These are phyloP conservation scores for Clavispora asparagi DNA, from an alignment of 805 yeast species.

Conservation along the genomic window DNA sequence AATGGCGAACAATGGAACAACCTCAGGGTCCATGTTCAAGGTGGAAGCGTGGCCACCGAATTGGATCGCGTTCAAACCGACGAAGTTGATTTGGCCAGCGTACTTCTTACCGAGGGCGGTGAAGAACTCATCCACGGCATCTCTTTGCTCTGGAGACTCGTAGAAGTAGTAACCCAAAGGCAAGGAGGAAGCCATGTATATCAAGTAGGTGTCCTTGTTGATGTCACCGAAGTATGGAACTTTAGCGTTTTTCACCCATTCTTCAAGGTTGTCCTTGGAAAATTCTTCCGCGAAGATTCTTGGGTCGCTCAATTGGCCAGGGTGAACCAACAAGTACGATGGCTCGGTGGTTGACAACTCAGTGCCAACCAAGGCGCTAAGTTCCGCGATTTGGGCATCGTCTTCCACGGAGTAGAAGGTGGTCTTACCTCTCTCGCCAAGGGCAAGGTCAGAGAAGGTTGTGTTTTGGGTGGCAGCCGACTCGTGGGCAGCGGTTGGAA, in stretches of 20 bases:
- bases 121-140: constrained; percentile 46
- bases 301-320: constrained; percentile 37
- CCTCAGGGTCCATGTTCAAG: constrained; percentile 76
- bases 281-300: constrained; percentile 41
- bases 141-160: constrained; percentile 61
- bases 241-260: constrained; percentile 56
- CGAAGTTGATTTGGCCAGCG: constrained; percentile 81
- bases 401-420: constrained; percentile 51
- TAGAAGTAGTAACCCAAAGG: constrained; percentile 92
- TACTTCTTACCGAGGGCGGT: constrained; percentile 62
- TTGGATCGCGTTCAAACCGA: constrained; percentile 74
- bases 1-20: constrained; percentile 81
- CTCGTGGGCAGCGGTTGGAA: constrained; percentile 24
- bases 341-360: constrained; percentile 27
- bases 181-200: constrained; percentile 62
- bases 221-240: constrained; percentile 87
- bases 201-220: constrained; percentile 69
- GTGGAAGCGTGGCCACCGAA: constrained; percentile 85
- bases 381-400: constrained; percentile 36
- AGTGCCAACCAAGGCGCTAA: constrained; percentile 26
- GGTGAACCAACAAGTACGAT: constrained; percentile 44
- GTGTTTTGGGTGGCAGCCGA: constrained; percentile 31
- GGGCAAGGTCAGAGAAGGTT: constrained; percentile 63
- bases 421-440: constrained; percentile 55
- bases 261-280: constrained; percentile 31